Base-by-base conservation (phyloP, 2,329 filamentous ascomycete genomes). In the Ascochyta koolunga region DNA sequence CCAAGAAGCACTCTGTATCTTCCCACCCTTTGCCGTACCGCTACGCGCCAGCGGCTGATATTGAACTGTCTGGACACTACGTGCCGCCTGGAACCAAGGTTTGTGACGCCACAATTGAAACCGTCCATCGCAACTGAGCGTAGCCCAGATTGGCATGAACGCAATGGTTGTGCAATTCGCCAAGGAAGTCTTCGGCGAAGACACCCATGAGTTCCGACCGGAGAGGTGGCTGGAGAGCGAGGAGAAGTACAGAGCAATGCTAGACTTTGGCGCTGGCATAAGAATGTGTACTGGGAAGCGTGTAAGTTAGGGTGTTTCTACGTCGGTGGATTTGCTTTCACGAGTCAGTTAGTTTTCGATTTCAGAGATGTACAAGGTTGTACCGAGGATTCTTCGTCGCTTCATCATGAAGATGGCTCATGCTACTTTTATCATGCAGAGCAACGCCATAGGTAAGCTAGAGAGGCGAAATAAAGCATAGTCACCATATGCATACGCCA, bases 1-100 rank as follows among this genome's bases (percentile, higher is more conserved):
- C 64, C 89, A 92, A 68, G 90, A 95, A 72, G 83, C 86, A 4
- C 89, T 92, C 75, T 84, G 89, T 7, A 70, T 91, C 62, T 88
- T 91, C 69, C 89, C 89, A 0, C 87, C 89, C 0, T 82, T 87
- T 0, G 89, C 89, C 0, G 77, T 91, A 8, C 85, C 83, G 90
- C 48, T 79, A 92, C 40, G 87, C 90, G 0, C 90, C 90, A 0
- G 72, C 79, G 0, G 78, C 82, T 16, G 88, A 88, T 4, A 78
- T 82, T 5, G 83, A 86, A 33, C 85, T 91, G 7, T 44, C 35
- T 3, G 41, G 52, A 18, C 18, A 55, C 19, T 41, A 31, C 19
- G 21, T 54, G 13, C 29, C 33, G 15, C 38, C 27, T 11, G 35
- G 39, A 15, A 45, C 32, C 15, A 48, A 53, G 19, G 38, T 43